Evolutionary conservation across 495 filamentous ascomycete genomes (phyloP).

Genomic region (Achaetomiella virescens): DNA sequence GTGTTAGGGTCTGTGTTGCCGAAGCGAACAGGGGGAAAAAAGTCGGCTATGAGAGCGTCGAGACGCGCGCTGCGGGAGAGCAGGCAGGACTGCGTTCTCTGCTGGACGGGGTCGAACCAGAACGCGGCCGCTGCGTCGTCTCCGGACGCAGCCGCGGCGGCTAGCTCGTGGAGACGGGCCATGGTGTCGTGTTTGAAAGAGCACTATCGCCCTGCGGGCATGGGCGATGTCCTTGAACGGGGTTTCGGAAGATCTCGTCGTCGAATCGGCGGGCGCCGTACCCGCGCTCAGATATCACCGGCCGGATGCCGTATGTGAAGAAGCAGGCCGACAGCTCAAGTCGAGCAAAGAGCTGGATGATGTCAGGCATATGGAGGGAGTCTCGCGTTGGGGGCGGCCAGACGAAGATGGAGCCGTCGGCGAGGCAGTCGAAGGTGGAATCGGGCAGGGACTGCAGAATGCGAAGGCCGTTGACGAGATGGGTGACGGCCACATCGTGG

Average conservation of each 20-base stretch:
- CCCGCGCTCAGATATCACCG: conserved; percentile 53
- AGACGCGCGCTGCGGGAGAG: conserved; percentile 11
- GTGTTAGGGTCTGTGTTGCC: conserved; percentile 3
- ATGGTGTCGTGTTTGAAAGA: conserved; percentile 22
- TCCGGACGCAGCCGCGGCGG: not conserved
- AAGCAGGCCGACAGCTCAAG: conserved; percentile 33
- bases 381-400: conserved; percentile 1
- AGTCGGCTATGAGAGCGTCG: conserved; percentile 8
- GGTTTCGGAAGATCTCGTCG: conserved; percentile 38
- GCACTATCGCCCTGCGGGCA: conserved; percentile 12
- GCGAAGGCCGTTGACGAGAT: conserved; percentile 36
- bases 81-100: conserved; percentile 14
- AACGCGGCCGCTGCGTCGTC: not conserved
- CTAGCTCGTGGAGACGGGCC: conserved; percentile 16
- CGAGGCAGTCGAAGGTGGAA: conserved; percentile 15
- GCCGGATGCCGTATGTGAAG: conserved; percentile 56
- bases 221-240: conserved; percentile 28
- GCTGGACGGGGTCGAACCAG: conserved; percentile 13
- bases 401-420: conserved; percentile 10
- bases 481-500: conserved; percentile 27
- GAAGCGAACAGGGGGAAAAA: conserved; percentile 10
- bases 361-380: conserved; percentile 26
- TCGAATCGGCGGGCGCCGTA: conserved; percentile 43
- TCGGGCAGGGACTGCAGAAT: conserved; percentile 31
- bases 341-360: conserved; percentile 31